Percentiles rank a stretch among this genome's conserved stretches.
phyloP scores from a whole-genome alignment of 176 grass and related monocot genomes.

The Oryza meridionalis region DNA sequence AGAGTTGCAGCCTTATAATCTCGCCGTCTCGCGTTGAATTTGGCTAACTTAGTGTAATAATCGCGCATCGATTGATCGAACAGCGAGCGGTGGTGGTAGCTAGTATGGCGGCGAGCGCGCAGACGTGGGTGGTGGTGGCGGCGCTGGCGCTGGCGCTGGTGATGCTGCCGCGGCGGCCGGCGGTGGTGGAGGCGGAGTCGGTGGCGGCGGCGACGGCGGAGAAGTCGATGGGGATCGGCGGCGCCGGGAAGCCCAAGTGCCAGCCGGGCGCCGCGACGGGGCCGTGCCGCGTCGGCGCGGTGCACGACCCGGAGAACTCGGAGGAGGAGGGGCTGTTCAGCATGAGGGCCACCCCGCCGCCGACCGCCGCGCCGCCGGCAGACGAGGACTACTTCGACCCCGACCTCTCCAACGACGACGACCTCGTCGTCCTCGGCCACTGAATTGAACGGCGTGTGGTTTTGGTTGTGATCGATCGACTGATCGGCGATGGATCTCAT shows the following conservation, averaged over 20 bases:
- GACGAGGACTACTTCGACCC: slow-evolving; percentile 52
- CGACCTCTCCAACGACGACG: slow-evolving; percentile 42
- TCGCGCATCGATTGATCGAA: neutral
- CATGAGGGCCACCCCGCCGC: slow-evolving; percentile 25
- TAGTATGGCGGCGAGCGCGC: slow-evolving; percentile 43
- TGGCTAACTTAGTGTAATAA: neutral
- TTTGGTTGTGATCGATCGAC: neutral
- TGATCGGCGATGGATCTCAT: no score
- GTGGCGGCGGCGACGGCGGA: neutral
- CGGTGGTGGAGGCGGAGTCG: neutral
- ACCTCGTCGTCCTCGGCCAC: slow-evolving; percentile 64
- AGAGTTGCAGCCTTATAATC: neutral
- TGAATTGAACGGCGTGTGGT: neutral
- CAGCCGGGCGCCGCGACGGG: slow-evolving; percentile 1
- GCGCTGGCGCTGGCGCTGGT: slow-evolving; percentile 31
- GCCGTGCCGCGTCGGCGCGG: slow-evolving; percentile 61
- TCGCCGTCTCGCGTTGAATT: neutral
- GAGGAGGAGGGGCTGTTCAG: slow-evolving; percentile 58
- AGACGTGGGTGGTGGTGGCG: slow-evolving; percentile 37
- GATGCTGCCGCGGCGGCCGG: slow-evolving; percentile 4
- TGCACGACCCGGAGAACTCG: slow-evolving; percentile 61
- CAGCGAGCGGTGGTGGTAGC: neutral
- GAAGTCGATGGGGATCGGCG: neutral
- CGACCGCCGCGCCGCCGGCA: slow-evolving; percentile 14
- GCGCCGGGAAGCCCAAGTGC: slow-evolving; percentile 42